Percentiles rank a stretch among this genome's conserved stretches.
These are phyloP conservation scores for Saccharomycopsis synnaedendra DNA, from an alignment of 805 yeast species.

Conservation along the genomic window DNA sequence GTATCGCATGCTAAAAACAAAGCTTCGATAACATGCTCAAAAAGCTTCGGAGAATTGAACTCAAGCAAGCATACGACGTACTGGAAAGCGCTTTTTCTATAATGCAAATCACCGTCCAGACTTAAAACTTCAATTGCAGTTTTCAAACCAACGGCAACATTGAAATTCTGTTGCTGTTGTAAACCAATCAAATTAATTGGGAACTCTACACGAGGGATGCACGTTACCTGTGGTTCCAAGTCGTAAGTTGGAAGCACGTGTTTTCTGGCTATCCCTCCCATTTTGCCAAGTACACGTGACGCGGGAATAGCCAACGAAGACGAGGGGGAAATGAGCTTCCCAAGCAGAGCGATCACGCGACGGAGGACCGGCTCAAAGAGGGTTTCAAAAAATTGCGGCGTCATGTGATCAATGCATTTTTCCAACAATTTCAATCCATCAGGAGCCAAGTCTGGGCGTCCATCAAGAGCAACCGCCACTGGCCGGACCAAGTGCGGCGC, in stretches of 20 bases:
- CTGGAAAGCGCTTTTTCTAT: slow-evolving; percentile 62
- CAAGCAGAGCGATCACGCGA: no score
- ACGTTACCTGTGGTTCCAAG: slow-evolving; percentile 34
- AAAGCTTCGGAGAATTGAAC: slow-evolving; percentile 27
- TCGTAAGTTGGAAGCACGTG: slow-evolving; percentile 68
- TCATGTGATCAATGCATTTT: slow-evolving; percentile 87
- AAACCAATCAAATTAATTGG: slow-evolving; percentile 64
- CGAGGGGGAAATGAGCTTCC: no score
- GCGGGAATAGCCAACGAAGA: no score
- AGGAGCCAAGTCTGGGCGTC: slow-evolving; percentile 80
- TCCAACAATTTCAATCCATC: slow-evolving; percentile 93
- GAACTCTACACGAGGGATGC: slow-evolving; percentile 64
- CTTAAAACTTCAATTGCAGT: slow-evolving; percentile 65
- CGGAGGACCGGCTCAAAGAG: slow-evolving; percentile 62
- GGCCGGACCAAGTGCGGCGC: slow-evolving; percentile 83
- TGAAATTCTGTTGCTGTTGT: slow-evolving; percentile 47
- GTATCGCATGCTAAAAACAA: no score
- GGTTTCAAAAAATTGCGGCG: slow-evolving; percentile 95
- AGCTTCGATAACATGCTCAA: slow-evolving; percentile 19
- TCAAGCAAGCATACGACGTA: no score
- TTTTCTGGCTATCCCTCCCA: slow-evolving; percentile 91
- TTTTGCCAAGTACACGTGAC: slow-evolving; percentile 61
- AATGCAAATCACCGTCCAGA: slow-evolving; percentile 26
- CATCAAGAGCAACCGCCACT: slow-evolving; percentile 78
- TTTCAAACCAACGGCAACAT: slow-evolving; percentile 73